Base-by-base conservation (phyloP, 179 eudicot genomes). In the Pouteria campechiana region DNA sequence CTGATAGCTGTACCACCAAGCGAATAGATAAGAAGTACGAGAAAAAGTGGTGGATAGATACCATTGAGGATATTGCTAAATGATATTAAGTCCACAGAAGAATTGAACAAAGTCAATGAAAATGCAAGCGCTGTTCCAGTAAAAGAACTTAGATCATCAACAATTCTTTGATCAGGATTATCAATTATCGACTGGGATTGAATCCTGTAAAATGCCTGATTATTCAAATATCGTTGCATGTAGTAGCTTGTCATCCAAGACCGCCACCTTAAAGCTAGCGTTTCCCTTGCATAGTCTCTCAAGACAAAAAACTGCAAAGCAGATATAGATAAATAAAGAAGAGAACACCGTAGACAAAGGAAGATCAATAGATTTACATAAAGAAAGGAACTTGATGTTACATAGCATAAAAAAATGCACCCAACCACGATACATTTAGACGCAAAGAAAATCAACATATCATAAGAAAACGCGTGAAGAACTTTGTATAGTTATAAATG, bases 91-190 rank as follows among this genome's bases (percentile, higher is more conserved):
- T 86, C 95, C 34, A 90, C 78, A 13, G 75, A 76, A 47, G 98
- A 87, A 76, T 79, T 90, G 61, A 90, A 81, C 30, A 90, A 67
- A 3, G 90, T 79, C 74, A 90, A 62, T 29, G 95, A 76, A 63
- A 90, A 81, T 25, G 76, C 66, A 59, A 90, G 90, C 41, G 95
- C 89, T 32, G 93, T 86, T 60, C 90, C 93, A 7, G 98, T 86
- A 58, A 90, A 90, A 50, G 95, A 72, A 73, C 94, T 86, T 47
- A 90, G 61, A 67, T 90, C 98, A 64, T 90, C 98, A 65, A 90
- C 98, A 55, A 90, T 86, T 37, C 98, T 81, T 67, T 90, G 98
- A 77, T 90, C 98, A 46, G 98, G 98, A 64, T 90, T 90, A 58
- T 90, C 98, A 62, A 90, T 82, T 19, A 75, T 79, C 34, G 98